A percentile compares a stretch with the other conserved stretches of the same genome.
Evolutionary conservation across 345 rosid genomes (phyloP).

Genomic region (Eucalyptus lansdowneana): DNA sequence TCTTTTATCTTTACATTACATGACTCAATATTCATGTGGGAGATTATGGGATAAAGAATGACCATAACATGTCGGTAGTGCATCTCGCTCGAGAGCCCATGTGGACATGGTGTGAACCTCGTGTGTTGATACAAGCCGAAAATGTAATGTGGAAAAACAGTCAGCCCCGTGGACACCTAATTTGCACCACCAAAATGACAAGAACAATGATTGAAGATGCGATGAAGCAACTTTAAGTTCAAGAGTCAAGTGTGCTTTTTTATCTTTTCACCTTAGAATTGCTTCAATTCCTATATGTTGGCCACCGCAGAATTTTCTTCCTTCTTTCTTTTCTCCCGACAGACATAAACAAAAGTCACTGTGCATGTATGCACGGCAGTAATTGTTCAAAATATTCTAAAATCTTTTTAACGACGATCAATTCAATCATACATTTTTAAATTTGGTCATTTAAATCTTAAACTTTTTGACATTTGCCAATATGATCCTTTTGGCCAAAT

Average conservation of each 20-base stretch:
- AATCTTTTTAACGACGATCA: rapidly evolving
- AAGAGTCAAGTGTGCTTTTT: not conserved
- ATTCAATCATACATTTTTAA: not conserved
- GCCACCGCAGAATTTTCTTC: not conserved
- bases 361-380: not conserved
- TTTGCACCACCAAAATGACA: not conserved
- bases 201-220: not conserved
- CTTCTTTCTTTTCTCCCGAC: not conserved
- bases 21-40: not conserved
- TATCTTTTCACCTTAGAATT: not conserved
- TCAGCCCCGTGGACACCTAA: not conserved
- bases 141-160: not conserved
- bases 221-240: not conserved
- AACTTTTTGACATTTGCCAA: not conserved
- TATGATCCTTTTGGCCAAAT: not conserved
- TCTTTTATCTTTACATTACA: not conserved
- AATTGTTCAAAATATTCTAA: not conserved
- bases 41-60: not conserved
- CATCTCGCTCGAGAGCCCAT: not conserved
- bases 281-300: not conserved
- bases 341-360: not conserved
- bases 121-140: not conserved
- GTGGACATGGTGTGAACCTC: not conserved
- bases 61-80: not conserved
- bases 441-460: not conserved